Conservation (phyloP, 345 rosid species). For the Lepidium didymum region DNA sequence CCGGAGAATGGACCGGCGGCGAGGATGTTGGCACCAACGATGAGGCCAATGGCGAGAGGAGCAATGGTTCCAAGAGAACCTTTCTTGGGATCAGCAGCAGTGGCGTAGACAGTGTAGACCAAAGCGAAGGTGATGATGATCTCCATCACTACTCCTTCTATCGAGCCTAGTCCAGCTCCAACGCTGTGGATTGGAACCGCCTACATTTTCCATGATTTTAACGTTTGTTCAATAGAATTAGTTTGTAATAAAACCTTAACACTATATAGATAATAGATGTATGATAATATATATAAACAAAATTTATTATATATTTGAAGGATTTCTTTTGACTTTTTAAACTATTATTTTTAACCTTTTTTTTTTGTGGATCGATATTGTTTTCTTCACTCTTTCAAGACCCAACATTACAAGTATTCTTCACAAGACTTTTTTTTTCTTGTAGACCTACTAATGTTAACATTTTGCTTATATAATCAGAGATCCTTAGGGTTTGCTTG, state of each 20-base stretch:
- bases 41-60: slow-evolving; percentile 88
- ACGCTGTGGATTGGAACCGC: slow-evolving; percentile 68
- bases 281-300: no score
- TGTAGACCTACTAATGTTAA: neutral
- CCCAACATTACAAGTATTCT: neutral
- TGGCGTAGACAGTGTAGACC: slow-evolving; percentile 93
- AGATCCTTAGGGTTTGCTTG: neutral
- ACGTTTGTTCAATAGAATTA: neutral
- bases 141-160: slow-evolving; percentile 91
- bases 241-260: neutral
- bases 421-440: neutral
- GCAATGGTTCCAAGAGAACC: slow-evolving; percentile 85
- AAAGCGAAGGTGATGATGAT: slow-evolving; percentile 78
- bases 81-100: slow-evolving; percentile 94
- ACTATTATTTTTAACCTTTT: neutral
- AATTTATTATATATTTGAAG: no score
- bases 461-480: no score
- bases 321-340: neutral
- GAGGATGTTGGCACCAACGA: slow-evolving; percentile 91
- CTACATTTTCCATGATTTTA: slow-evolving; percentile 32
- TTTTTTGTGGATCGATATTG: neutral
- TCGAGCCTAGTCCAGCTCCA: slow-evolving; percentile 65
- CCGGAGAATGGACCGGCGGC: slow-evolving; percentile 98
- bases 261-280: no score
- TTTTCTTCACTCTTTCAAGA: neutral